Base-by-base conservation (phyloP, 2,329 filamentous ascomycete species). In the Aspergillus unguis region DNA sequence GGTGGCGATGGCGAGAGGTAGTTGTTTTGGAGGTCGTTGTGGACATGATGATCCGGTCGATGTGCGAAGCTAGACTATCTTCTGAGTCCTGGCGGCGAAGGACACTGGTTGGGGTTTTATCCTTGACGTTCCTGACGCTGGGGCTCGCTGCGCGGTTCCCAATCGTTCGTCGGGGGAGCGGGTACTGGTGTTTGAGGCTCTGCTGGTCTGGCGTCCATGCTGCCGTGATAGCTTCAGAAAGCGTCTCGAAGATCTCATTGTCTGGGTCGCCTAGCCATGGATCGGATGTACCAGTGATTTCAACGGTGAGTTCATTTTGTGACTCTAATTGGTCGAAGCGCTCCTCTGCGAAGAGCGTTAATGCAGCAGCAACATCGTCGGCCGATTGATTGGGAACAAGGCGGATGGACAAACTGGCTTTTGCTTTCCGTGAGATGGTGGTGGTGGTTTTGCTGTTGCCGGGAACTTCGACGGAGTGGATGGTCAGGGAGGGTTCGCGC, bases 321-420 rank as follows among this genome's bases (percentile, higher is more conserved):
- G 90, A 92, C 29, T 86, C 85, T 1, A 97, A 83, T 11, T 80
- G 73, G 1, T 77, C 78, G 65, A 96, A 99, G 59, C 91, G 82
- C 9, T 80, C 75, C 43, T 84, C 72, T 0, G 96, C 77, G 64
- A 87, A 95, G 1, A 76, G 68, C 0, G 79, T 83, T 4, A 99
- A 77, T 0, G 81, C 77, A 11, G 80, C 75, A 2, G 88, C 85
- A 8, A 97, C 85, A n/a, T 83, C 79, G 35, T 88, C 84, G 0
- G 95, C 85, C 65, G 94, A 88, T 70, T 99, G 94, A 9, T 95
- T 94, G 0, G 94, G 94, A 1, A 99, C 94, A 1, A 99, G 83
- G 9, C 94, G 90, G 36, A 99, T 79, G 11, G 92, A 96, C 32
- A 99, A 83, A 45, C 91, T 86, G 4, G 92, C 91, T 63, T 87